Evolutionary conservation across 2,329 filamentous ascomycete species (phyloP).

Genomic region (Moelleriella libera): DNA sequence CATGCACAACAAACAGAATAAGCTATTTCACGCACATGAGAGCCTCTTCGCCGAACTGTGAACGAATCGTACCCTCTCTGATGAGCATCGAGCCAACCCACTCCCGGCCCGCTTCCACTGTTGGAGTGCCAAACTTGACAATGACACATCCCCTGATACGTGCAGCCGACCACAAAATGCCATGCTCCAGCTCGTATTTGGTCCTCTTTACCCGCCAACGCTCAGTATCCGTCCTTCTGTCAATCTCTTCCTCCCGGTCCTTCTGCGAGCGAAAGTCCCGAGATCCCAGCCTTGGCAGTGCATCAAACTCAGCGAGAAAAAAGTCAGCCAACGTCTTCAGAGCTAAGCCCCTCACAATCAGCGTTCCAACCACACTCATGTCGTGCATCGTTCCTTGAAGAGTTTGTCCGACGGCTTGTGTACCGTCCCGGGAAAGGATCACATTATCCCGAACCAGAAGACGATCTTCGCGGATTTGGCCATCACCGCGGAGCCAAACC

Average conservation of each 20-base stretch:
- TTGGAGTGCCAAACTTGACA: constrained; percentile 77
- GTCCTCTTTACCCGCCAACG: constrained; percentile 42
- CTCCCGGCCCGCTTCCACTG: constrained; percentile 64
- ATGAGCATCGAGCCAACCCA: constrained; percentile 69
- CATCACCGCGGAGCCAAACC: constrained; percentile 43
- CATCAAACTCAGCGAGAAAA: constrained; percentile 66
- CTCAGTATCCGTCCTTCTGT: constrained; percentile 25
- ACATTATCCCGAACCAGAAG: constrained; percentile 79
- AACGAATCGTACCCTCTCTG: constrained; percentile 57
- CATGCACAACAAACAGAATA: neutral
- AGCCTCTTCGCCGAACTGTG: constrained; percentile 66
- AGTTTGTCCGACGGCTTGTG: constrained; percentile 21
- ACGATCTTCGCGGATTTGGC: constrained; percentile 26
- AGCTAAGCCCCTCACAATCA: constrained; percentile 65
- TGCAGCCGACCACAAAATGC: constrained; percentile 71
- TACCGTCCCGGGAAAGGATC: constrained; percentile 48
- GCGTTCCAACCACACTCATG: constrained; percentile 66
- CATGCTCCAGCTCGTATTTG: constrained; percentile 39
- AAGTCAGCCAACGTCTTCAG: constrained; percentile 54
- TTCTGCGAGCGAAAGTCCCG: constrained; percentile 56
- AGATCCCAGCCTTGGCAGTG: constrained; percentile 67
- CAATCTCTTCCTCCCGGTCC: constrained; percentile 23
- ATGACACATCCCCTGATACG: constrained; percentile 70
- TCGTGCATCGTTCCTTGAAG: constrained; percentile 55
- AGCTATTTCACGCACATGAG: constrained; percentile 55